phyloP scores from a whole-genome alignment of 768 basidiomycete species.

The Collybia nuda region DNA sequence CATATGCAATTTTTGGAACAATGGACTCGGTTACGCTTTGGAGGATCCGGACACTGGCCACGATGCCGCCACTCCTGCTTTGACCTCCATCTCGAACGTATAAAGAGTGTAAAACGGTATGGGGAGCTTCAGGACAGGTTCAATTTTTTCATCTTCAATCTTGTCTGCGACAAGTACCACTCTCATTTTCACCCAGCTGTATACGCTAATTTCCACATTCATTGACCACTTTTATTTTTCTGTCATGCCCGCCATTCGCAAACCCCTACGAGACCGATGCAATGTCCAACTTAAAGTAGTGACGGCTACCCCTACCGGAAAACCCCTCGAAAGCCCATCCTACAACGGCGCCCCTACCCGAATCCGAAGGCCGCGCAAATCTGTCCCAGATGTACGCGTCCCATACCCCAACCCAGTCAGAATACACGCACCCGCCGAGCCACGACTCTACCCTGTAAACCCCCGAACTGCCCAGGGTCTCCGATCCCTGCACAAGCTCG shows the following conservation, averaged over 20 bases:
- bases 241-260: slow-evolving; percentile 18
- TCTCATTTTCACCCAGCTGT: not conserved
- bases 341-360: not conserved
- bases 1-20: too few species aligned
- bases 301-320: slow-evolving; percentile 13
- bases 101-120: not conserved
- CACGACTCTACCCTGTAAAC: slow-evolving; percentile 13
- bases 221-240: not conserved
- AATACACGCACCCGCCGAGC: not conserved
- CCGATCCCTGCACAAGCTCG: slow-evolving; percentile 17
- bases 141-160: not conserved
- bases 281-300: slow-evolving; percentile 18
- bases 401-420: slow-evolving; percentile 2
- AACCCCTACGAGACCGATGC: slow-evolving; percentile 24
- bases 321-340: slow-evolving; percentile 1
- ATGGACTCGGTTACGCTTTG: too few species aligned
- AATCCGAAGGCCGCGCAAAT: slow-evolving; percentile 6
- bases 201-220: not conserved
- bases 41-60: not conserved
- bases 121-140: not conserved
- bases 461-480: slow-evolving; percentile 9
- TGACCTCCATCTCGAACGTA: not conserved
- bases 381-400: slow-evolving; percentile 4
- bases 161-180: slow-evolving; percentile 4
- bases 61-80: not conserved